Conservation (phyloP, 495 filamentous ascomycete genomes). For the Xylaria nigripes region DNA sequence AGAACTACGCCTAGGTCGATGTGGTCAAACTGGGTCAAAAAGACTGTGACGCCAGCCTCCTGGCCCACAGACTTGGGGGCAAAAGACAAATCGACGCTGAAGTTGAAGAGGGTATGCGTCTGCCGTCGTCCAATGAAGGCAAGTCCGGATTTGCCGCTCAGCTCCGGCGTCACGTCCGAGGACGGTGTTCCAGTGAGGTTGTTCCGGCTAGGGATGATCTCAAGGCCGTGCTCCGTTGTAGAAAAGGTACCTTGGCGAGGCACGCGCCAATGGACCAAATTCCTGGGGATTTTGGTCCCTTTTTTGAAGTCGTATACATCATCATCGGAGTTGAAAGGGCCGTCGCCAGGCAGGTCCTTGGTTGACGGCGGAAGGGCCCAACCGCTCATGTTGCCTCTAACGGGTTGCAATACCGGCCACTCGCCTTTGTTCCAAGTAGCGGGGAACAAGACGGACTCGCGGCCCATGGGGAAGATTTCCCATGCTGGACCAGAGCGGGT, state of each 20-base stretch:
- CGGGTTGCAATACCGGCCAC: conserved; percentile 35
- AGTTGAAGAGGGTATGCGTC: conserved; percentile 38
- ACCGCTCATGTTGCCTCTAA: conserved; percentile 36
- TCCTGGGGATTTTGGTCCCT: conserved; percentile 27
- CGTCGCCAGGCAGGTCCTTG: conserved; percentile 28
- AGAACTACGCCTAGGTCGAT: conserved; percentile 38
- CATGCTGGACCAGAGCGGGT: conserved; percentile 33
- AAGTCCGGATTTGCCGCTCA: conserved; percentile 22
- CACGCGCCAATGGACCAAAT: conserved; percentile 40
- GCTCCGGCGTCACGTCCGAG: conserved; percentile 12
- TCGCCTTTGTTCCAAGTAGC: conserved; percentile 41
- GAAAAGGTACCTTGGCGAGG: conserved; percentile 28
- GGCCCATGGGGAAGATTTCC: conserved; percentile 46
- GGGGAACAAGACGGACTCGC: conserved; percentile 46
- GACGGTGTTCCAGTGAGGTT: conserved; percentile 28
- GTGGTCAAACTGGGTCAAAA: conserved; percentile 39
- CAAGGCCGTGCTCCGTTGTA: conserved; percentile 28
- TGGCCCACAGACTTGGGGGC: conserved; percentile 25
- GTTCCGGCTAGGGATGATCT: conserved; percentile 28
- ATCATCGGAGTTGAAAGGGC: conserved; percentile 30
- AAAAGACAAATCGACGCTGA: conserved; percentile 33
- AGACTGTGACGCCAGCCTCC: conserved; percentile 35
- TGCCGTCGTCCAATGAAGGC: conserved; percentile 38
- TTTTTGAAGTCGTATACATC: conserved; percentile 34
- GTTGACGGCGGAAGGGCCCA: conserved; percentile 28